Percentiles rank a stretch among this genome's conserved stretches.
These are phyloP conservation scores for Fraxinus sp. DNA, from an alignment of 305 asterid species.

Conservation along the genomic window DNA sequence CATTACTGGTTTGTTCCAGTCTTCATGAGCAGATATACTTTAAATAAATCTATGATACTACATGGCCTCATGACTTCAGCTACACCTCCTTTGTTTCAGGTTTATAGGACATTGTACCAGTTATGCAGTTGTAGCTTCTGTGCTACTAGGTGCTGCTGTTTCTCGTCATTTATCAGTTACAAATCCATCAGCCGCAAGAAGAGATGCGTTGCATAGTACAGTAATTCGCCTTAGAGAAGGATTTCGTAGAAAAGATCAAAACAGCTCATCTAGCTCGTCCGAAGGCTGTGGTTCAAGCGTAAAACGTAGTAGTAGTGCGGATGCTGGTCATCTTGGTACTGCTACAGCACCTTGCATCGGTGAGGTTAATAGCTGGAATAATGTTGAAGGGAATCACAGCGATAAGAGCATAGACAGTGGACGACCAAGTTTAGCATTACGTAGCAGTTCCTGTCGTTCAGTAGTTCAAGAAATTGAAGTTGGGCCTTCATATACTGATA, in stretches of 20 bases:
- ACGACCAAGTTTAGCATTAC: conserved; percentile 81
- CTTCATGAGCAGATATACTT: conserved; percentile 17
- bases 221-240: conserved; percentile 96
- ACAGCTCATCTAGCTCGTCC: conserved; percentile 92
- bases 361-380: conserved; percentile 77
- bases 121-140: conserved; percentile 96
- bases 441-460: conserved; percentile 86
- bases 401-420: conserved; percentile 95
- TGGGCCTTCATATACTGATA: conserved; percentile 76
- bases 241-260: conserved; percentile 88
- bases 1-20: conserved; percentile 78
- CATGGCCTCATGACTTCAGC: conserved; percentile 16
- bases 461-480: conserved; percentile 89
- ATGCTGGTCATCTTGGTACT: conserved; percentile 84
- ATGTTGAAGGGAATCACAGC: conserved; percentile 78
- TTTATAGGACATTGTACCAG: conserved; percentile 94
- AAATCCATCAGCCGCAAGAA: conserved; percentile 87
- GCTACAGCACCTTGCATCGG: conserved; percentile 66
- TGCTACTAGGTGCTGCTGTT: conserved; percentile 95
- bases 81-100: conserved; percentile 47
- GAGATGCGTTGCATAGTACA: conserved; percentile 95
- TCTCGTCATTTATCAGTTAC: conserved; percentile 86
- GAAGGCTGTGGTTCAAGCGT: conserved; percentile 98
- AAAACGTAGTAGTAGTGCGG: conserved; percentile 98
- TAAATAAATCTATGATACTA: neutral